Base-by-base conservation (phyloP, 495 filamentous ascomycete genomes). In the Hypoxylon trugodes region DNA sequence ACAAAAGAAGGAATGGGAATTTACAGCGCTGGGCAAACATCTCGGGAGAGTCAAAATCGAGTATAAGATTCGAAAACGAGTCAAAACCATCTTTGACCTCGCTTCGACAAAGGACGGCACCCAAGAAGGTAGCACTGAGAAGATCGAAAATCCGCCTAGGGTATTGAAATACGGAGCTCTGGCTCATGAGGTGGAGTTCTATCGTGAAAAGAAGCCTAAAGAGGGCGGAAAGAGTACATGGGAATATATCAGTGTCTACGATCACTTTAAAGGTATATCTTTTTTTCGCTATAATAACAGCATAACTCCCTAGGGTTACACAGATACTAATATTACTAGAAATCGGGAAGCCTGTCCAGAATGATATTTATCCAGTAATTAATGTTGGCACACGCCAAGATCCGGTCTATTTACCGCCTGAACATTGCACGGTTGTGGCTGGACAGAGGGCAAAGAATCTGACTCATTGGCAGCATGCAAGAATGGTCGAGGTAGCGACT, bases 401-500 rank as follows among this genome's bases (percentile, higher is more conserved):
- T 12, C 85, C 88, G 0, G 74, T 71, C 36, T 91, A 87, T 60
- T 62, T 90, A 18, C 87, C 89, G 0, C 66, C 80, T 3, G 86
- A 91, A 48, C 76, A 86, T 4, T 89, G 86, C 68, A 40, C 48
- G 2, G 83, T 91, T 4, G 47, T 83, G 15, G 77, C 82, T 21
- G 89, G 87, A 1, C 88, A 94, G 70, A 69, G 79, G 16, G 76
- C 81, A 16, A 73, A 77, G 35, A 66, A 63, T 32, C 76, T 75
- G 1, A 69, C 72, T 0, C 85, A 87, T 60, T 1, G 5, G 4
- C 26, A 48, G 22, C 88, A 82, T 0, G 63, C 68, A 1, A 56
- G 74, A 0, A 89, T 90, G 84, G 75, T 87, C 13, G 68, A 54
- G 0, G 87, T 90, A 68, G 84, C 87, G 1, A 82, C 84, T 7